Conservation (phyloP, 495 filamentous ascomycete species). For the Penicillium arizonense region DNA sequence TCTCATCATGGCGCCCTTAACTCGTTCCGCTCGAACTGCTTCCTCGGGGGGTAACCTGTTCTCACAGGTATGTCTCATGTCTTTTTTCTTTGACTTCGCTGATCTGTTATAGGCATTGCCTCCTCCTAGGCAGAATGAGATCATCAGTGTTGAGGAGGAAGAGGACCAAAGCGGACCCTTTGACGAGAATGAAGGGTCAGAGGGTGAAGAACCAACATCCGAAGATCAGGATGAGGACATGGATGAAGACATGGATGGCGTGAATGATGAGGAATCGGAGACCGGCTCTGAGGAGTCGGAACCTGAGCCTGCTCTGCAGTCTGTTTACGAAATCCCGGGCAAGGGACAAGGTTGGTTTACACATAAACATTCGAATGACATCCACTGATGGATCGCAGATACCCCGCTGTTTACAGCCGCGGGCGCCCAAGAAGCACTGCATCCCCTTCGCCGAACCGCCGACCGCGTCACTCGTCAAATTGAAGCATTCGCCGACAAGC, state of each 20-base stretch:
- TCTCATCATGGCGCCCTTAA: conserved; percentile 28
- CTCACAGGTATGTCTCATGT: conserved; percentile 14
- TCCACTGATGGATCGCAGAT: conserved; percentile 19
- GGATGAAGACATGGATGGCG: conserved; percentile 22
- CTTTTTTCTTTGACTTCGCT: conserved; percentile 4
- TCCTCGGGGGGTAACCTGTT: conserved; percentile 6
- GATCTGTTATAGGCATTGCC: conserved; percentile 24
- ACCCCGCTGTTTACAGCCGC: conserved; percentile 47
- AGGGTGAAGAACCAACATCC: conserved; percentile 18
- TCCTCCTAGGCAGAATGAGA: conserved; percentile 28
- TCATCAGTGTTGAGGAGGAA: conserved; percentile 44
- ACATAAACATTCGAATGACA: neutral
- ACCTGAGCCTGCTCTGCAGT: conserved; percentile 18
- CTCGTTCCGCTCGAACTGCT: conserved; percentile 21
- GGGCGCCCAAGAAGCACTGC: conserved; percentile 49
- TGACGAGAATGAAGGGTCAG: conserved; percentile 23
- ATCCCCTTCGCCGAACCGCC: conserved; percentile 56
- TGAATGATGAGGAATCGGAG: conserved; percentile 23
- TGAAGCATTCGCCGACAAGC: conserved; percentile 61
- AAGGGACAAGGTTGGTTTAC: conserved; percentile 16
- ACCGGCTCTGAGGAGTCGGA: conserved; percentile 17
- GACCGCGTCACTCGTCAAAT: conserved; percentile 63
- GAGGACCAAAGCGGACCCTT: conserved; percentile 31
- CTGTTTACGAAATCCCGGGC: conserved; percentile 6
- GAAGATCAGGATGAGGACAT: conserved; percentile 27